Evolutionary conservation across 2,329 filamentous ascomycete species (phyloP).

Genomic region (Cordyceps tenuipes): DNA sequence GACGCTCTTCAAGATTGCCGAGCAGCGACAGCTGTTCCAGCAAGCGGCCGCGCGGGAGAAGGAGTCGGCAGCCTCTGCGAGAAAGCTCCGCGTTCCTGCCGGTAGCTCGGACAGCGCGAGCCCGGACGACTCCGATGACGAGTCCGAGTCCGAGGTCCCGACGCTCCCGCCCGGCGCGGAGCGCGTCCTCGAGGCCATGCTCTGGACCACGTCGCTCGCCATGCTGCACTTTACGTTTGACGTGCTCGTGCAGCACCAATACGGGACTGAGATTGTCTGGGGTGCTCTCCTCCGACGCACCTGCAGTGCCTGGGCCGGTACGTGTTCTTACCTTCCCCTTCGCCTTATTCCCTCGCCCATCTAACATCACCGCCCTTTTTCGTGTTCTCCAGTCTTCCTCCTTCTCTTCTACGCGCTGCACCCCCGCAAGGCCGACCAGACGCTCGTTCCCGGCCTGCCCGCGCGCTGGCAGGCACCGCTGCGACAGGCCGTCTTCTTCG

Average conservation of each 20-base stretch:
- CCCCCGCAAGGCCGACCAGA: slow-evolving; percentile 40
- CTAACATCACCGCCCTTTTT: slow-evolving; percentile 29
- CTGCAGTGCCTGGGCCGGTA: slow-evolving; percentile 45
- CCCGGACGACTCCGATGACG: slow-evolving; percentile 20
- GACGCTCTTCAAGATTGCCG: slow-evolving; percentile 66
- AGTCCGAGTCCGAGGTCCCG: slow-evolving; percentile 21
- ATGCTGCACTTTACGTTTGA: slow-evolving; percentile 73
- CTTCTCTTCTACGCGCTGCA: slow-evolving; percentile 50
- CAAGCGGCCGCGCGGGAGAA: slow-evolving; percentile 33
- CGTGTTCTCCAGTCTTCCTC: slow-evolving; percentile 27
- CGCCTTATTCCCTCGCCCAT: not conserved
- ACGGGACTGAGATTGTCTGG: slow-evolving; percentile 59
- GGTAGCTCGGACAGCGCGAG: slow-evolving; percentile 20
- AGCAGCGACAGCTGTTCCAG: slow-evolving; percentile 51
- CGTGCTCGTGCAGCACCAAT: slow-evolving; percentile 71
- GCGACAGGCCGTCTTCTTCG: slow-evolving; percentile 56
- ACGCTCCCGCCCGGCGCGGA: slow-evolving; percentile 38
- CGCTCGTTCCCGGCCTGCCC: slow-evolving; percentile 42
- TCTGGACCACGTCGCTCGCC: slow-evolving; percentile 55
- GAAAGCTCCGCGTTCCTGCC: not conserved
- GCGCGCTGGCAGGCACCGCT: slow-evolving; percentile 36
- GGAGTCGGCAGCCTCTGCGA: slow-evolving; percentile 16
- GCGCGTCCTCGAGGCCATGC: slow-evolving; percentile 44
- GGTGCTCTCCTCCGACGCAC: slow-evolving; percentile 43
- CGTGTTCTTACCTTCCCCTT: too few relatives aligned